Conservation (phyloP, 2,329 filamentous ascomycete genomes). For the Microthyrium microscopicum region DNA sequence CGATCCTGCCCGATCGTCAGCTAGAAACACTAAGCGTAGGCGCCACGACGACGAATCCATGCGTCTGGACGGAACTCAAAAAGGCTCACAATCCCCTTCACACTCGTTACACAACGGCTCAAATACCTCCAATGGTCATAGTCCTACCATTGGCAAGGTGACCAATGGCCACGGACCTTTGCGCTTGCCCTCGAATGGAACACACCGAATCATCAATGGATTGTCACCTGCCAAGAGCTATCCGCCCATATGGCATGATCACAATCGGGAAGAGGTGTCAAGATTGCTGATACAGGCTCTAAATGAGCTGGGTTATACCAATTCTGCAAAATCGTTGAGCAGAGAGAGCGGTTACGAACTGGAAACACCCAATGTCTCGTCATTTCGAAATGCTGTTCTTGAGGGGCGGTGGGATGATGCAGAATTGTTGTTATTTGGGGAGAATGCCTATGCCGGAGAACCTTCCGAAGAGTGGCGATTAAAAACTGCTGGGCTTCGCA, state of each 20-base stretch:
- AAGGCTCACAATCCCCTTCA: slow-evolving; percentile 20
- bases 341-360: slow-evolving; percentile 75
- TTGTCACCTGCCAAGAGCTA: too few relatives aligned
- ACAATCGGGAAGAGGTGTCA: slow-evolving; percentile 84
- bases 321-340: slow-evolving; percentile 57
- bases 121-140: slow-evolving; percentile 19
- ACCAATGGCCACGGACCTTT: slow-evolving; percentile 24
- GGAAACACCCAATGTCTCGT: slow-evolving; percentile 72
- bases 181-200: too few relatives aligned
- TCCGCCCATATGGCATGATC: slow-evolving; percentile 34
- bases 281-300: slow-evolving; percentile 83
- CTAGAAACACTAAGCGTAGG: slow-evolving; percentile 24
- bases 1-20: slow-evolving; percentile 10
- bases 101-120: slow-evolving; percentile 23
- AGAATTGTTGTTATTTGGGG: slow-evolving; percentile 60
- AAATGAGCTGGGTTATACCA: slow-evolving; percentile 70
- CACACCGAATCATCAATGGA: too few relatives aligned
- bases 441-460: slow-evolving; percentile 16
- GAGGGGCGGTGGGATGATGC: slow-evolving; percentile 69
- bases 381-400: slow-evolving; percentile 67
- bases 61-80: slow-evolving; percentile 24
- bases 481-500: neutral
- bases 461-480: neutral
- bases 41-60: slow-evolving; percentile 24
- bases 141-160: slow-evolving; percentile 19